phyloP scores from a whole-genome alignment of 2,329 filamentous ascomycete species.

The Claviceps africana region DNA sequence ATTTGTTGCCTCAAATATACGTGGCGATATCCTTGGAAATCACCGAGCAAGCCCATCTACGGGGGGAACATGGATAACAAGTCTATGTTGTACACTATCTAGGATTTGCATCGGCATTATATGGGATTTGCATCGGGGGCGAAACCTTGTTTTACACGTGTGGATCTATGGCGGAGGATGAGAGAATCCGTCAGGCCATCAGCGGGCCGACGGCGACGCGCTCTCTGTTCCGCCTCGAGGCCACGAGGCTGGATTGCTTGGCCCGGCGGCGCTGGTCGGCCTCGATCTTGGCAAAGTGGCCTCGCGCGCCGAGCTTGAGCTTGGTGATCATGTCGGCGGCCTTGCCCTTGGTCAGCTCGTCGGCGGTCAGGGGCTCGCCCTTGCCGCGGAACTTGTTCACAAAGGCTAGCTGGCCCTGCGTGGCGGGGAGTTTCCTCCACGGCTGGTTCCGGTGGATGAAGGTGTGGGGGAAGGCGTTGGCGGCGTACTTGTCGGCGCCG shows the following conservation, averaged over 20 bases:
- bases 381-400: slow-evolving; percentile 51
- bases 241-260: slow-evolving; percentile 21
- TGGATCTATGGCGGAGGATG: no score
- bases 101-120: no score
- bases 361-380: slow-evolving; percentile 35
- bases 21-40: no score
- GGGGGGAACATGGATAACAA: no score
- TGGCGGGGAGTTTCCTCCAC: slow-evolving; percentile 59
- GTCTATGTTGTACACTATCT: no score
- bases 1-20: no score
- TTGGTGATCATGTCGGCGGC: slow-evolving; percentile 89
- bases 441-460: slow-evolving; percentile 51
- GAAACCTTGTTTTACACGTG: no score
- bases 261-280: slow-evolving; percentile 36
- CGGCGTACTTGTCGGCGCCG: slow-evolving; percentile 71
- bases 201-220: slow-evolving; percentile 43
- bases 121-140: no score
- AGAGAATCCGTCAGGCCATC: slow-evolving; percentile 6
- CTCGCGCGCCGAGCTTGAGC: slow-evolving; percentile 67
- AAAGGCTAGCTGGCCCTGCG: slow-evolving; percentile 50
- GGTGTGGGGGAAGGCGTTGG: slow-evolving; percentile 46
- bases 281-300: slow-evolving; percentile 40
- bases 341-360: slow-evolving; percentile 60
- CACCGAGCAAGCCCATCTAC: no score
- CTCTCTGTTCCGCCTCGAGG: slow-evolving; percentile 32